Conservation (phyloP, 176 grass and related monocot genomes). For the Juncus inflexus region DNA sequence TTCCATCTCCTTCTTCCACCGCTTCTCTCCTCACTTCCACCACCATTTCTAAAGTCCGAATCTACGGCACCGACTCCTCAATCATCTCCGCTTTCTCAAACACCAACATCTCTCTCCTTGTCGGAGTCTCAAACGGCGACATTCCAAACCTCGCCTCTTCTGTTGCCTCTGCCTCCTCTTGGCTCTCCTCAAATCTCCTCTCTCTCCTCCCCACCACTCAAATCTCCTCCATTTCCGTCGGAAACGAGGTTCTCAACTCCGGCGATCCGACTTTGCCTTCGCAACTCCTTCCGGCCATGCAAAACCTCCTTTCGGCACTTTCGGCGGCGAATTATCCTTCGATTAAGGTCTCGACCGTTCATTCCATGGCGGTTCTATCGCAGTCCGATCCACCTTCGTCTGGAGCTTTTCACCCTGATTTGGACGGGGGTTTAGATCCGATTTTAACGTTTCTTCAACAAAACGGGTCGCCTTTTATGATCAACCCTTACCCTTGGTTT, state of each 20-base stretch:
- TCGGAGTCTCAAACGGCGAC: conserved; percentile 78
- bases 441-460: conserved; percentile 65
- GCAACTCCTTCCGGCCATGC: conserved; percentile 68
- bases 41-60: conserved; percentile 79
- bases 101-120: conserved; percentile 62
- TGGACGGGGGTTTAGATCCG: conserved; percentile 38
- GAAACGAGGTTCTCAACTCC: conserved; percentile 77
- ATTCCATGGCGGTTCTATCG: conserved; percentile 68
- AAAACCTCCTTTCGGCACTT: conserved; percentile 59
- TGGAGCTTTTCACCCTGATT: conserved; percentile 49
- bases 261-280: conserved; percentile 40
- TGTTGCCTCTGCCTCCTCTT: conserved; percentile 44
- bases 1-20: conserved; percentile 59
- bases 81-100: conserved; percentile 65
- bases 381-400: conserved; percentile 70
- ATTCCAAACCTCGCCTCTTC: conserved; percentile 65
- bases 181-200: conserved; percentile 69
- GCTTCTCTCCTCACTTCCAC: conserved; percentile 63
- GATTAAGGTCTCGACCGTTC: conserved; percentile 63
- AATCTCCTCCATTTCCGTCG: conserved; percentile 54
- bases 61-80: conserved; percentile 59
- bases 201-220: conserved; percentile 36
- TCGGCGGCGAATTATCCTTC: conserved; percentile 33
- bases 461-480: conserved; percentile 73
- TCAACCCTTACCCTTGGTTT: conserved; percentile 91